Percentiles rank a stretch among this genome's conserved stretches.
Conservation (phyloP, 768 basidiomycete genomes). For the Mycena indigotica region DNA sequence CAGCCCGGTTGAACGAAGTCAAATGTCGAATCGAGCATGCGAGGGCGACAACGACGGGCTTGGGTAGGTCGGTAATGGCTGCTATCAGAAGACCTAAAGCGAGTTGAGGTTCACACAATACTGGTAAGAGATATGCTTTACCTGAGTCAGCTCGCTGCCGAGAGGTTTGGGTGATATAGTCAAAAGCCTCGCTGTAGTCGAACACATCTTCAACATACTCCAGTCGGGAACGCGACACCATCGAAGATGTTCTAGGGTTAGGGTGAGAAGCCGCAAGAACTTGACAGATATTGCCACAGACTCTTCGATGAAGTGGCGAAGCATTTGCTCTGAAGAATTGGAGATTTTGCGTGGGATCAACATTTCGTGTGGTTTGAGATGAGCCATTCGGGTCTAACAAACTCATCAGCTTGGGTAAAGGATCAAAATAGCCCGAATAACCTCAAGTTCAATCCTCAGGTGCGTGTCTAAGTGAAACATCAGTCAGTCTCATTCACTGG, state of each 20-base stretch:
- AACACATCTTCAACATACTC: slow-evolving; percentile 61
- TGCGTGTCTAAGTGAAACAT: slow-evolving; percentile 55
- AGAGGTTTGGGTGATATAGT: slow-evolving; percentile 27
- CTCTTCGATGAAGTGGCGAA: slow-evolving; percentile 67
- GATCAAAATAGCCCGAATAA: slow-evolving; percentile 25
- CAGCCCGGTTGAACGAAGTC: slow-evolving; percentile 72
- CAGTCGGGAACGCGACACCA: slow-evolving; percentile 52
- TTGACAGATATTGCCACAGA: slow-evolving; percentile 29
- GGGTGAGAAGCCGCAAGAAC: slow-evolving; percentile 6
- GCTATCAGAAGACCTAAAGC: slow-evolving; percentile 62
- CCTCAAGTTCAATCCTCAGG: slow-evolving; percentile 91
- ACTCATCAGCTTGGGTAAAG: not conserved
- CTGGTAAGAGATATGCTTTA: slow-evolving; percentile 51
- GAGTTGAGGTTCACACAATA: slow-evolving; percentile 48
- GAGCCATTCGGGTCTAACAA: slow-evolving; percentile 79
- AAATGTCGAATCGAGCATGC: slow-evolving; percentile 75
- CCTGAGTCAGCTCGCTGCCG: not conserved
- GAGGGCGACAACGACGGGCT: slow-evolving; percentile 68
- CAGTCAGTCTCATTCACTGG: not conserved
- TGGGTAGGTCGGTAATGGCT: slow-evolving; percentile 64
- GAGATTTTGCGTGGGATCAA: slow-evolving; percentile 66
- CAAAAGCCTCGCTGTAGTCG: slow-evolving; percentile 71
- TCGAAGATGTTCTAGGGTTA: slow-evolving; percentile 37
- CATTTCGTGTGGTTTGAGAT: slow-evolving; percentile 82
- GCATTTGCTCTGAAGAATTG: slow-evolving; percentile 71